Percentiles rank a stretch among this genome's conserved stretches.
phyloP scores from a whole-genome alignment of 306 rosid species.

The Prunus mongolica region DNA sequence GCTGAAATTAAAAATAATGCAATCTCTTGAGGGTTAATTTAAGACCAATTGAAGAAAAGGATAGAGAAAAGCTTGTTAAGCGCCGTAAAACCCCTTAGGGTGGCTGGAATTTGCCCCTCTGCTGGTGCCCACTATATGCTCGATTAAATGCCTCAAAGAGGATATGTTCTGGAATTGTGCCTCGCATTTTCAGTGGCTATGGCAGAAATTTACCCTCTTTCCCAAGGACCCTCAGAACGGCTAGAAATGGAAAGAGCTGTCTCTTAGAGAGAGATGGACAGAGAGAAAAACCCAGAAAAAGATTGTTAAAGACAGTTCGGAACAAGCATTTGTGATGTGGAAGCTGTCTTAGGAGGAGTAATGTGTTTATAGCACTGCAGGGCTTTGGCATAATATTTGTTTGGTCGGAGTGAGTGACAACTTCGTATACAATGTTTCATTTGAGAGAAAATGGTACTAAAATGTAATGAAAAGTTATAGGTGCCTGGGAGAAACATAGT shows the following conservation, averaged over 20 bases:
- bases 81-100: too few species aligned
- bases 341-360: neutral
- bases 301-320: neutral
- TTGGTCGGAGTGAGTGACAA: neutral
- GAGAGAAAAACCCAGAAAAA: too few species aligned
- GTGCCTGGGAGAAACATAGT: too few species aligned
- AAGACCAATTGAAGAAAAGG: neutral
- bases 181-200: too few species aligned
- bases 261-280: too few species aligned
- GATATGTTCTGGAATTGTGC: too few species aligned
- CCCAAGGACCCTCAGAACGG: too few species aligned
- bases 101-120: too few species aligned
- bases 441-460: neutral
- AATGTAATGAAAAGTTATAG: neutral
- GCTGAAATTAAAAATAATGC: neutral
- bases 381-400: neutral
- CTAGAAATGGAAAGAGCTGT: too few species aligned
- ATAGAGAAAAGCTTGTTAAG: neutral
- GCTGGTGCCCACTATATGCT: too few species aligned
- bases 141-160: too few species aligned
- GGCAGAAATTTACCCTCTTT: too few species aligned
- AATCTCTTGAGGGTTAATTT: neutral
- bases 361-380: neutral
- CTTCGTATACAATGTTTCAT: neutral
- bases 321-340: neutral